Percentiles rank a stretch among this genome's conserved stretches.
Evolutionary conservation across 257 asterid species (phyloP).

Genomic region (Solanum paucissectum): DNA sequence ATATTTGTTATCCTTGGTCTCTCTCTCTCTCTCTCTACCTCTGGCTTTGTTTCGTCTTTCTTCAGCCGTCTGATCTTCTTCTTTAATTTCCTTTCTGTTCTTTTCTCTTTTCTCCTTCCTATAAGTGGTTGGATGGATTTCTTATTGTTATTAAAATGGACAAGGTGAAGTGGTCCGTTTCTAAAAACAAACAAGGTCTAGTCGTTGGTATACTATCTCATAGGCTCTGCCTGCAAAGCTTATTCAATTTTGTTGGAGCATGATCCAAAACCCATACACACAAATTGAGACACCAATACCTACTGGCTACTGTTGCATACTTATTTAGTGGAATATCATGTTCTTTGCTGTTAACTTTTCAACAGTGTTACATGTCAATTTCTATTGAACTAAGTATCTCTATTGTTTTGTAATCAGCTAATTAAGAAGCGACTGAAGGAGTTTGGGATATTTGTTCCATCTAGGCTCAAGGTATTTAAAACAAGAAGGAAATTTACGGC

Average conservation of each 20-base stretch:
- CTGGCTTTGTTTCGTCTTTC: not conserved
- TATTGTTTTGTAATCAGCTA: constrained; percentile 46
- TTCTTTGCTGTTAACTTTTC: not conserved
- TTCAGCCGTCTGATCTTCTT: not conserved
- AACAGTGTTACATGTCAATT: not conserved
- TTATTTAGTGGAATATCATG: not conserved
- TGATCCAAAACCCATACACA: not conserved
- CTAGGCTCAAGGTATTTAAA: constrained; percentile 81
- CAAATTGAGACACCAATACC: not conserved
- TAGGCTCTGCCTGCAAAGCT: not conserved
- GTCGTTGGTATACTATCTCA: not conserved
- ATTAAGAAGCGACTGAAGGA: constrained; percentile 91
- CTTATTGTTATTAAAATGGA: not conserved
- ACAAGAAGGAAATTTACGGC: constrained; percentile 74
- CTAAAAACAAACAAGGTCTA: not conserved
- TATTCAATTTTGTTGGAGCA: not conserved
- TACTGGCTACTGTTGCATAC: not conserved
- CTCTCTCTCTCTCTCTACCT: not conserved
- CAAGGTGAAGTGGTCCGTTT: not conserved
- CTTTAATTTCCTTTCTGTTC: not conserved
- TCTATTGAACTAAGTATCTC: not conserved
- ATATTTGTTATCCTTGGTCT: not conserved
- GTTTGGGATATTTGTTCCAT: constrained; percentile 87
- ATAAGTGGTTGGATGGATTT: not conserved
- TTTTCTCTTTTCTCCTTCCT: not conserved